These are phyloP conservation scores for Aspergillus pseudoviridinutans DNA, from an alignment of 2,329 filamentous ascomycete species.

Conservation along the genomic window DNA sequence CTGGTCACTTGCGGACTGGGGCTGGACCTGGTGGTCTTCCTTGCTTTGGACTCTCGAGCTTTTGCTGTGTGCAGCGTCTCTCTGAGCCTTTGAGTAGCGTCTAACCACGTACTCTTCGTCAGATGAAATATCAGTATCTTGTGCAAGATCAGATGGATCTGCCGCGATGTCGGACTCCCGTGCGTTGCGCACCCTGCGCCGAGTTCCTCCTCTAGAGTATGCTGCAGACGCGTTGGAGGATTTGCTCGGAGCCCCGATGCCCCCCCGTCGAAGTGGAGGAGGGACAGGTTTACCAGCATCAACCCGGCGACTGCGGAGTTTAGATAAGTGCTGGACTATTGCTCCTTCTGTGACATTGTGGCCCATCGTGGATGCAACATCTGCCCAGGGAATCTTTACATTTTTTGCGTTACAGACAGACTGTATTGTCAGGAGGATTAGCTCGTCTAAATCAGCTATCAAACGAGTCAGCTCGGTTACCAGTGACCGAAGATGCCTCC, in stretches of 20 bases:
- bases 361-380: constrained; percentile 39
- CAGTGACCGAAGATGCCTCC: background rate
- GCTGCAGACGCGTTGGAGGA: background rate
- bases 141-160: background rate
- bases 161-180: background rate
- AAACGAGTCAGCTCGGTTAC: background rate
- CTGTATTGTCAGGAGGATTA: constrained; percentile 41
- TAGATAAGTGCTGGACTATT: constrained; percentile 46
- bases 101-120: constrained; percentile 5
- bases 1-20: constrained; percentile 8
- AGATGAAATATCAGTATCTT: constrained; percentile 1
- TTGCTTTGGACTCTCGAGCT: background rate
- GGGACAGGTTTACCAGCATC: constrained; percentile 33
- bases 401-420: constrained; percentile 35
- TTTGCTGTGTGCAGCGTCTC: background rate
- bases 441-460: constrained; percentile 41
- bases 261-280: constrained; percentile 37
- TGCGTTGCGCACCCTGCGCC: background rate
- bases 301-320: constrained; percentile 38
- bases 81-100: background rate
- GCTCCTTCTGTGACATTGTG: constrained; percentile 41
- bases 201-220: background rate
- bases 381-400: constrained; percentile 42
- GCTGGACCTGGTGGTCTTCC: background rate
- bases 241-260: constrained; percentile 14